These are phyloP conservation scores for Globisporangium spinosum DNA, from an alignment of 352 stramenopile species.

Conservation along the genomic window DNA sequence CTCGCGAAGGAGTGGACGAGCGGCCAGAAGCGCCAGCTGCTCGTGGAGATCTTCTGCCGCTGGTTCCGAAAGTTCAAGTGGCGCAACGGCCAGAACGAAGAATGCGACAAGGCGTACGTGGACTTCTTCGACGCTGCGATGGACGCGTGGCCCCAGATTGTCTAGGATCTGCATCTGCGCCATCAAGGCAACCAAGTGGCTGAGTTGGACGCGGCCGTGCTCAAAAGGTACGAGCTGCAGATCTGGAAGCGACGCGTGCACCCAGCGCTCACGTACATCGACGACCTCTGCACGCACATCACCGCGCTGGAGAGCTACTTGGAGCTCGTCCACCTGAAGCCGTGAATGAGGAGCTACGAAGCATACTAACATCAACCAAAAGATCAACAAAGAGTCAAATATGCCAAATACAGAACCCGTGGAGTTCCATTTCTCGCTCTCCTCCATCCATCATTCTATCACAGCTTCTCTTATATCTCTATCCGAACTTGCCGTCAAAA, in stretches of 20 bases:
- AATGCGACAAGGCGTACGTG: conserved; percentile 32
- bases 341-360: conserved; percentile 22
- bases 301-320: conserved; percentile 52
- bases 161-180: conserved; percentile 39
- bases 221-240: conserved; percentile 60
- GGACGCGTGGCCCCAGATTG: conserved; percentile 57
- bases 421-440: not conserved
- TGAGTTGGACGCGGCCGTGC: conserved; percentile 19
- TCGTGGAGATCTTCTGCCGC: conserved; percentile 42
- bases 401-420: not conserved
- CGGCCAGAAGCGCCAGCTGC: conserved; percentile 41
- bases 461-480: conserved; percentile 8
- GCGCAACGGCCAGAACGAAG: conserved; percentile 10
- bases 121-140: conserved; percentile 66
- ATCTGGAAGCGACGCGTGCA: conserved; percentile 64
- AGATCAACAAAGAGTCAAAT: not conserved
- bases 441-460: not conserved
- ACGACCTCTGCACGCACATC: conserved; percentile 70
- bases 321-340: conserved; percentile 46
- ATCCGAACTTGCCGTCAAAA: conserved; percentile 96
- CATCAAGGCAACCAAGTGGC: not conserved
- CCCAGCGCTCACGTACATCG: conserved; percentile 39
- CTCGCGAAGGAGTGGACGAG: conserved; percentile 32
- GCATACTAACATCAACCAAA: not conserved
- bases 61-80: conserved; percentile 42